Percentiles rank a stretch among this genome's conserved stretches.
These are phyloP conservation scores for Ettlia oleoabundans DNA, from an alignment of 139 green algal genomes.

Conservation along the genomic window DNA sequence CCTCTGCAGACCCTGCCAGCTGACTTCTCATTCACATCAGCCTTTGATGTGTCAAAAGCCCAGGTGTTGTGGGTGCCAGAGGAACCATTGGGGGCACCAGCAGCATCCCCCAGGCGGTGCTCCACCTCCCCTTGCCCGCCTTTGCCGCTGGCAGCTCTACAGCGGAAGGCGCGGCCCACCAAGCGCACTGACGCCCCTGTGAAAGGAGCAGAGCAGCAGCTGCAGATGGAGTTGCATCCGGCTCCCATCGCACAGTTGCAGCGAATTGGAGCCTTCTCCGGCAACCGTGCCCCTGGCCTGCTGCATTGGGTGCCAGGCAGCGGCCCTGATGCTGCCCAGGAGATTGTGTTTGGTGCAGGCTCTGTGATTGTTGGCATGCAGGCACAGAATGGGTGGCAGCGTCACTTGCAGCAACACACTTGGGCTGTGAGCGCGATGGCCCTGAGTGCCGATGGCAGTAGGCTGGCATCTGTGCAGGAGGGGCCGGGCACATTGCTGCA, in stretches of 20 bases:
- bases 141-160: background rate
- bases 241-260: constrained; percentile 53
- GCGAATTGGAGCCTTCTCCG: constrained; percentile 57
- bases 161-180: too few relatives aligned
- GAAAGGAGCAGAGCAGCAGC: background rate
- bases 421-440: constrained; percentile 65
- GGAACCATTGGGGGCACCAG: constrained; percentile 35
- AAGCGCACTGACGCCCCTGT: background rate
- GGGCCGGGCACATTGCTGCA: constrained; percentile 67
- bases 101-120: background rate
- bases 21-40: constrained; percentile 67
- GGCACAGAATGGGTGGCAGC: background rate
- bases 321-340: background rate
- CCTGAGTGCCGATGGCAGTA: constrained; percentile 50
- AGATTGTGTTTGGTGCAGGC: constrained; percentile 70
- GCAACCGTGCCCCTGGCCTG: background rate
- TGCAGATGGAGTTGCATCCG: background rate
- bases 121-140: background rate
- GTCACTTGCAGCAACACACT: constrained; percentile 63
- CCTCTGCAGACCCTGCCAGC: constrained; percentile 59
- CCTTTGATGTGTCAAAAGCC: constrained; percentile 50
- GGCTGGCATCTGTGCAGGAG: constrained; percentile 78
- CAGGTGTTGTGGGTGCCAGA: constrained; percentile 64
- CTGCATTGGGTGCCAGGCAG: constrained; percentile 5
- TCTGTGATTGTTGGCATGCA: constrained; percentile 62